phyloP scores from a whole-genome alignment of 345 rosid species.

The Corchorus olitorius region DNA sequence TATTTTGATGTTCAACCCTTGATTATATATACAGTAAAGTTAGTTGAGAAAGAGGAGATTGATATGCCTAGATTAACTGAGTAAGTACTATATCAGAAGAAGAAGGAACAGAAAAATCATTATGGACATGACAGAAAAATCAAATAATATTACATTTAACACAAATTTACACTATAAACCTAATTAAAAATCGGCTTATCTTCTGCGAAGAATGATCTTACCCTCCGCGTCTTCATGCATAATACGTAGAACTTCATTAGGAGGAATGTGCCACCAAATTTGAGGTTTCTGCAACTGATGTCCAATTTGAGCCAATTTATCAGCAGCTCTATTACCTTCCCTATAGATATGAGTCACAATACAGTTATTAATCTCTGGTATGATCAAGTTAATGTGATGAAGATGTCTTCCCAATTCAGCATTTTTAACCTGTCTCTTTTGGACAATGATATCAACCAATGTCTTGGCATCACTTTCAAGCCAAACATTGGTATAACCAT shows the following conservation, averaged over 20 bases:
- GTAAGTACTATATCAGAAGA: not conserved
- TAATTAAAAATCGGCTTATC: conserved; percentile 7
- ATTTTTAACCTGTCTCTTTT: conserved; percentile 51
- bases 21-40: too few relatives aligned
- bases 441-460: conserved; percentile 56
- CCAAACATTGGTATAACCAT: conserved; percentile 71
- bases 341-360: conserved; percentile 56
- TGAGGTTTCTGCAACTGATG: conserved; percentile 54
- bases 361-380: conserved; percentile 58
- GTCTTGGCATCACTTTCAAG: conserved; percentile 80
- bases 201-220: conserved; percentile 53
- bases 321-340: conserved; percentile 82
- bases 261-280: conserved; percentile 62
- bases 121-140: not conserved
- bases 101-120: not conserved
- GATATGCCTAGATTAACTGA: not conserved
- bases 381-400: conserved; percentile 48
- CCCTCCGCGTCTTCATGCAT: conserved; percentile 76
- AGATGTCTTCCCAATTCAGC: conserved; percentile 45
- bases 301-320: conserved; percentile 70
- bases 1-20: too few relatives aligned
- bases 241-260: conserved; percentile 53
- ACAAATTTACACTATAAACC: not conserved
- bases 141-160: not conserved
- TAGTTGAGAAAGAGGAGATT: too few relatives aligned